Evolutionary conservation across 202 grass and related monocot species (phyloP).

Genomic region (Brachypodium distachyon): DNA sequence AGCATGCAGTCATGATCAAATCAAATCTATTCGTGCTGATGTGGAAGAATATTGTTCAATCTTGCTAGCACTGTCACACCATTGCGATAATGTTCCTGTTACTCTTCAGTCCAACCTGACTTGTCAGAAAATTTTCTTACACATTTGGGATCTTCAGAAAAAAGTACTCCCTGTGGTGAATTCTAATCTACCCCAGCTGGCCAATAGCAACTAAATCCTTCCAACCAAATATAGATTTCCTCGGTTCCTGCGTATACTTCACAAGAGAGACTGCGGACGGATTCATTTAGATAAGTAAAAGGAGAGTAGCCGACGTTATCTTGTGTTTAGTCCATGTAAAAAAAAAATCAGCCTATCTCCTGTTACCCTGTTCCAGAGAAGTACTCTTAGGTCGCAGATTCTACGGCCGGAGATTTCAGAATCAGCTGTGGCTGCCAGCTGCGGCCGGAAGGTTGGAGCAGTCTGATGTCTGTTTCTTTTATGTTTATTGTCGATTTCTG

Average conservation of each 20-base stretch:
- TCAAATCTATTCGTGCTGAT: conserved; percentile 36
- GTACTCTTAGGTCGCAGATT: too few species aligned
- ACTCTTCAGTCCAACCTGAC: neutral
- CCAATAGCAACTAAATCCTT: too few species aligned
- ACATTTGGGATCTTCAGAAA: neutral
- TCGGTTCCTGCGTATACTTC: neutral
- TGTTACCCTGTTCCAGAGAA: neutral
- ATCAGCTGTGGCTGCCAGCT: too few species aligned
- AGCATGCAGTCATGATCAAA: conserved; percentile 22
- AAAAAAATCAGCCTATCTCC: neutral
- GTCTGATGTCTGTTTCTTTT: too few species aligned
- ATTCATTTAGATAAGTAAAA: neutral
- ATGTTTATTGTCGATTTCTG: too few species aligned
- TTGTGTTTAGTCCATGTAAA: neutral
- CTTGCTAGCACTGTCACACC: neutral
- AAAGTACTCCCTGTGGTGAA: neutral
- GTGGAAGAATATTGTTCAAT: conserved; percentile 27
- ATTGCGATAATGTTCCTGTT: neutral
- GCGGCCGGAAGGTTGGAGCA: too few species aligned
- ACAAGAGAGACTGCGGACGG: neutral
- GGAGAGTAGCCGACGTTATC: neutral
- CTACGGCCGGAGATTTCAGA: too few species aligned
- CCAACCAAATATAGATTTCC: neutral
- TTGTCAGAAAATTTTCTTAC: neutral
- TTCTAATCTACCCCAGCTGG: neutral